phyloP scores from a whole-genome alignment of 768 basidiomycete genomes.

The Lentinula boryana region DNA sequence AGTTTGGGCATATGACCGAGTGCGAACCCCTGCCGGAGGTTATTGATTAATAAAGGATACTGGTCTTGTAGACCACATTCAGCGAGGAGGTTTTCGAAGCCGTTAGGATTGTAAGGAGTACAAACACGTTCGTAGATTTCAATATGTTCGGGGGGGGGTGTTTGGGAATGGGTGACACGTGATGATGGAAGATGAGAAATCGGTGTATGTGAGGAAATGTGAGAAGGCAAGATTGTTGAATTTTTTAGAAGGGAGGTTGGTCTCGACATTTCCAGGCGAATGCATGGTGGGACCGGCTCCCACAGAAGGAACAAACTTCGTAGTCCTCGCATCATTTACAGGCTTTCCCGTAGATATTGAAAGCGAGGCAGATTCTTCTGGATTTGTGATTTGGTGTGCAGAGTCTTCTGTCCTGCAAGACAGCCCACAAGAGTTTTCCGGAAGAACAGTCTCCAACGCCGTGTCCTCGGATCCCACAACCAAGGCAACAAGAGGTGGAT shows the following conservation, averaged over 20 bases:
- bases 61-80: neutral
- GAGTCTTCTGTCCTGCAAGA: too few relatives aligned
- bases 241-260: neutral
- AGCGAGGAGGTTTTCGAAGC: neutral
- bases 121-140: neutral
- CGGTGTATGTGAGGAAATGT: neutral
- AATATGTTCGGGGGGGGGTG: neutral
- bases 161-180: neutral
- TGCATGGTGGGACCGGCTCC: neutral
- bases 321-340: too few relatives aligned
- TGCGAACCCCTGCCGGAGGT: neutral
- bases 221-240: neutral
- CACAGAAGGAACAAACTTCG: neutral
- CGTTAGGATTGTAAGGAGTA: neutral
- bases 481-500: too few relatives aligned
- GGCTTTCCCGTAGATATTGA: too few relatives aligned
- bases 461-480: too few relatives aligned
- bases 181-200: neutral
- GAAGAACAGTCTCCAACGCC: too few relatives aligned
- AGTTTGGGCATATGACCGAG: neutral
- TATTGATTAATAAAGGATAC: neutral
- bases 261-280: neutral
- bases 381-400: too few relatives aligned
- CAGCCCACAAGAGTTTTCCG: too few relatives aligned
- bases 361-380: too few relatives aligned